Base-by-base conservation (phyloP, 2,329 filamentous ascomycete species). In the Pyrenophora teres region DNA sequence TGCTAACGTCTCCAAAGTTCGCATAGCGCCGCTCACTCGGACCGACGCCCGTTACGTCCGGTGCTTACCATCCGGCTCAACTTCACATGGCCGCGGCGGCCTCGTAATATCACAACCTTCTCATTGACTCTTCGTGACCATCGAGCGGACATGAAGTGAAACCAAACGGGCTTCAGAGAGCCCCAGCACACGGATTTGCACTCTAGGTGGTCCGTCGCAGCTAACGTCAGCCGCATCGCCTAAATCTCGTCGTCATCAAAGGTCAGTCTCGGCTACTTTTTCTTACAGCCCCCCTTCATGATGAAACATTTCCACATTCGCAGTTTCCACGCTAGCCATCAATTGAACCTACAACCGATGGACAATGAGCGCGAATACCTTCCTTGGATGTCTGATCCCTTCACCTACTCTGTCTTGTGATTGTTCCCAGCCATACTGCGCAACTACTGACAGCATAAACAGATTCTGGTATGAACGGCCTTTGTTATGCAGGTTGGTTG, bases 251-350 rank as follows among this genome's bases (percentile, higher is more conserved):
- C 33, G 3, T 40, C 16, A 15, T 6, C 15, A 15, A 25, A 62
- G 70, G 75, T 77, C 46, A 71, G 75, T 74, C 19, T 40, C 13
- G 32, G 31, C 43, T 44, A 42, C 45, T 44, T 48, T 41, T 62
- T 52, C 56, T 54, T 52, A 44, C 23, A 57, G 44, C 44, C 47
- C 46, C 46, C 45, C 43, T 66, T 54, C 48, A 85, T 88, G 87
- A 89, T 89, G 86, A 89, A 88, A 86, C 75, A 82, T 82, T 80
- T 86, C 83, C 81, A 79, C 83, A 89, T 90, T 92, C 87, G 88
- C 88, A 91, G 88, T 91, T 91, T 91, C 85, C 87, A 89, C 88
- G 89, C 80, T 86, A 89, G 85, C 82, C 82, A 81, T 81, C 77
- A 70, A 65, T 69, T 74, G 84, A 87, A 86, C 85, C 85, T 84